Evolutionary conservation across 345 rosid genomes (phyloP), one percentile per base, ranked within the genome.

Genomic region (Eutrema heterophyllum): DNA sequence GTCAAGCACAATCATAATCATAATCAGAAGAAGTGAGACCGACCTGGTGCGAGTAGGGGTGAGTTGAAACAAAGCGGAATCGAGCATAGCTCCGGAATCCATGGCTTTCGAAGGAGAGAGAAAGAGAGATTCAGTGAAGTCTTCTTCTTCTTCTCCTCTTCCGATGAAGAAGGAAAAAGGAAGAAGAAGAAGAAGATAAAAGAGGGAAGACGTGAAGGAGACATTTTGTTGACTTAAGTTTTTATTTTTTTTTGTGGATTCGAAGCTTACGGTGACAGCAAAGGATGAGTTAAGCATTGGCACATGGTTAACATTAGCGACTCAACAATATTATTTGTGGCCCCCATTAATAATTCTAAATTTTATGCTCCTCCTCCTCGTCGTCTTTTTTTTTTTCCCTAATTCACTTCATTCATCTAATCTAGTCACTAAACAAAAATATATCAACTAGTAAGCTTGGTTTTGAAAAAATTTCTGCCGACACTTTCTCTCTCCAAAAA

Each of bases 1-100:
- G 49, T 62, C 70, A 72, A 62, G 33, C 2, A 36, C 9, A 32
- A 49, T 18, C 53, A 52, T 13, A 2, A 32, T 9, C 41, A 63
- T 0, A 13, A 33, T 10, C 0, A 65, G 44, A 3, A 45, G 29
- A 10, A 18, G 16, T 40, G 56, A 11, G 48, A 58, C 18, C 7
- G 49, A 89, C 97, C 96, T 92, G 45, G 96, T 89, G 15, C 98
- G 83, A 83, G 96, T 88, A n/a, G 96, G 98, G 49, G 94, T 92
- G 80, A 92, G 96, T 45, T 88, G 96, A 71, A 92, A 86, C 80
- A 92, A 77, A 62, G 96, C 96, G 48, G 81, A 82, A 78, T 92
- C 96, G 39, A 92, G 88, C 5, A 79, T 64, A 72, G 83, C 65
- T 50, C 82, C 38, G 5, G 89, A 81, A 50, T 86, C 90, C 97